Evolutionary conservation across 1,139 yeast species (phyloP), one percentile per base, ranked within the genome.

Genomic region (Casaregolazyma lundiana): DNA sequence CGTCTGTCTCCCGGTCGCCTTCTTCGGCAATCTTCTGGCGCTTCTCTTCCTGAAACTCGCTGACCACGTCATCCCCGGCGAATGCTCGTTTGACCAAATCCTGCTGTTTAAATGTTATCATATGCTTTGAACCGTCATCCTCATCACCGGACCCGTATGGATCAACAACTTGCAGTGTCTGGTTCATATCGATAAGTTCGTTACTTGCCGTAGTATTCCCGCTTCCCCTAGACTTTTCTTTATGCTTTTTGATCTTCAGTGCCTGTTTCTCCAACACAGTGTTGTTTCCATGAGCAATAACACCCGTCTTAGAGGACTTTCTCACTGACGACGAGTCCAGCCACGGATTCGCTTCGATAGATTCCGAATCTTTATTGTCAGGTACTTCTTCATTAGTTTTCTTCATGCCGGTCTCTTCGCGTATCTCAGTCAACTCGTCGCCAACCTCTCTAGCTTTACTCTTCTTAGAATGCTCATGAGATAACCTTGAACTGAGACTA

Each of bases 41-140:
- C 69, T 92, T 92, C 56, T 86, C 95, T 18, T 75, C 80, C 51
- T 76, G 77, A 62, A 89, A 89, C 55, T 89, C 95, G 16, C 76
- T 75, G n/a, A 80, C 84, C 39, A 81, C 83, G 61, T 92, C 94
- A 66, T 92, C 99, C 19, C 97, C 97, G 2, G 97, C 97, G 73
- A 92, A 92, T 0, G 98, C 98, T 60, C 90, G 84, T 53, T 82
- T 78, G 51, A 88, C 87, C 41, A 92, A 73, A 48, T 88, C 92
- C 51, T 81, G 80, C 64, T 92, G 97, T 57, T 79, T 76, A 69
- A 92, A 87, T 72, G 77, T 67, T 18, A 44, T 35, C 71, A 36
- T 62, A 62, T 37, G 57, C 59, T 53, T 61, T 69, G 54, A 58
- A 64, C 50, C 68, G 70, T 22, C 62, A 24, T 63, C 65, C 19